phyloP scores from a whole-genome alignment of 1,284 basidiomycete species.

The Marasmius oreades region DNA sequence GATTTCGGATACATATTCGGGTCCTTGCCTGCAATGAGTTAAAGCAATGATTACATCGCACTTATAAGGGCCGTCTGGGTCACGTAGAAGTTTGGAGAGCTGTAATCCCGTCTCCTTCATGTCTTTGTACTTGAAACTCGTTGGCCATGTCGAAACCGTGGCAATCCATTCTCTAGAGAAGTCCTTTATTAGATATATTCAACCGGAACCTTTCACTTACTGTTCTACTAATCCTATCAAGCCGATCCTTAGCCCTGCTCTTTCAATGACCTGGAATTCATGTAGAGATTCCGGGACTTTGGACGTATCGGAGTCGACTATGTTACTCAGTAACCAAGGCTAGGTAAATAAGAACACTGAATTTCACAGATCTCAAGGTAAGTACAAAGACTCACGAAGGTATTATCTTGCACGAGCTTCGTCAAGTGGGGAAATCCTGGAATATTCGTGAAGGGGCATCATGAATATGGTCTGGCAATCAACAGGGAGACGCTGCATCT shows the following conservation, averaged over 20 bases:
- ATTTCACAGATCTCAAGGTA: conserved; percentile 13
- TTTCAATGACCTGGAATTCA: conserved; percentile 63
- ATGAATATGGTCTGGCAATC: too few species aligned
- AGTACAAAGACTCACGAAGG: conserved; percentile 52
- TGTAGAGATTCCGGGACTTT: conserved; percentile 53
- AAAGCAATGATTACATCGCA: conserved; percentile 82
- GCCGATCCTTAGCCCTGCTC: conserved; percentile 68
- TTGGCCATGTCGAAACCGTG: conserved; percentile 81
- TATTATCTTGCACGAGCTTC: conserved; percentile 66
- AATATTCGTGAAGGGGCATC: conserved; percentile 1
- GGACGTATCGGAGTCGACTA: conserved; percentile 61
- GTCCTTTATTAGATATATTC: conserved; percentile 37
- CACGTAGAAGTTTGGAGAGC: conserved; percentile 69
- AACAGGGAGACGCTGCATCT: neutral
- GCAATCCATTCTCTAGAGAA: conserved; percentile 74
- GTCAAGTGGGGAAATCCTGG: conserved; percentile 79
- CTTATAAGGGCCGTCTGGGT: conserved; percentile 62
- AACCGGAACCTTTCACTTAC: conserved; percentile 34
- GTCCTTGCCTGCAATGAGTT: conserved; percentile 69
- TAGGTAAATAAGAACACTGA: conserved; percentile 25
- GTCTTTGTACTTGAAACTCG: conserved; percentile 64
- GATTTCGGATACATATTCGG: conserved; percentile 31
- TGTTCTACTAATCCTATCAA: conserved; percentile 83
- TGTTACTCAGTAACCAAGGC: conserved; percentile 79
- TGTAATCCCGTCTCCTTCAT: conserved; percentile 64